Evolutionary conservation across 441 rosid species (phyloP).

Genomic region (Eruca vesicaria): DNA sequence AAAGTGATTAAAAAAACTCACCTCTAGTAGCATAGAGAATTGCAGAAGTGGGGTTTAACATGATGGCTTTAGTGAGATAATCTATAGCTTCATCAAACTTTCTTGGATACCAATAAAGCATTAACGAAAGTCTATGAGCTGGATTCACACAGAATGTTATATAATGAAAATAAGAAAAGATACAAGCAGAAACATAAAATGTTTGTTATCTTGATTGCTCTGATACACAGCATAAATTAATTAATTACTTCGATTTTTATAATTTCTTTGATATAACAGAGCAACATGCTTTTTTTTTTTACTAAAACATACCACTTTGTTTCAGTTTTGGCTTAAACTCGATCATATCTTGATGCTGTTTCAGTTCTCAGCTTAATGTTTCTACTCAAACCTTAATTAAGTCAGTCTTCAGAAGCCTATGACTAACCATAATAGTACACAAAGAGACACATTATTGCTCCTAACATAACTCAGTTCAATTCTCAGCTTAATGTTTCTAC

Average conservation of each 20-base stretch:
- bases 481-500: slow-evolving; percentile 14
- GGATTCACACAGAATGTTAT: too few species aligned
- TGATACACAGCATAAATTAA: too few species aligned
- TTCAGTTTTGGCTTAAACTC: neutral
- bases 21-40: slow-evolving; percentile 64
- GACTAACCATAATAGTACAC: neutral
- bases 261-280: neutral
- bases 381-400: neutral
- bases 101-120: slow-evolving; percentile 38
- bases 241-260: neutral
- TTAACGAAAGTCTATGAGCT: neutral
- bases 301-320: neutral
- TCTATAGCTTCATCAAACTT: slow-evolving; percentile 44
- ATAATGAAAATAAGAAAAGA: too few species aligned
- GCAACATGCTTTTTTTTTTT: neutral
- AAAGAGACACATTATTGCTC: neutral
- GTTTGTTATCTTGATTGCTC: too few species aligned
- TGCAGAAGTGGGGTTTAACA: slow-evolving; percentile 57
- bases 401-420: slow-evolving; percentile 2
- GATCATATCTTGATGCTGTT: neutral
- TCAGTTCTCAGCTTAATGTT: slow-evolving; percentile 11
- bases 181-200: too few species aligned
- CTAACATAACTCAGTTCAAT: neutral
- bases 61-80: slow-evolving; percentile 52
- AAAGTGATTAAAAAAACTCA: neutral